Evolutionary conservation across 257 asterid genomes (phyloP).

Genomic region (Fraxinus americana): DNA sequence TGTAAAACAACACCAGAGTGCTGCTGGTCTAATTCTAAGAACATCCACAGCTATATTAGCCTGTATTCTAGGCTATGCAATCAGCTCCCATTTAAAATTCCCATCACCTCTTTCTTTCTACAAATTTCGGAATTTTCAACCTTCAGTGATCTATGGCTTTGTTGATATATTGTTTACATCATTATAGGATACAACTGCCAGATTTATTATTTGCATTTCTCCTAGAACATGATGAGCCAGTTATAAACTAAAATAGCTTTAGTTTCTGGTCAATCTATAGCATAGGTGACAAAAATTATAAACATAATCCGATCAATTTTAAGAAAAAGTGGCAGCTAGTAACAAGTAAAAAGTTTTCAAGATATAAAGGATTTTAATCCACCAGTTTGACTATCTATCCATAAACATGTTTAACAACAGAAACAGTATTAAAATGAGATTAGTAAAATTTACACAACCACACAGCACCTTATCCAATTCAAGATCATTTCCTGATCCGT

Average conservation of each 20-base stretch:
- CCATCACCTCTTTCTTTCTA: background rate
- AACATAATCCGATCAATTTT: background rate
- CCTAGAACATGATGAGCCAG: background rate
- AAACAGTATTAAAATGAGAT: constrained; percentile 15
- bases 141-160: constrained; percentile 8
- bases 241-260: background rate
- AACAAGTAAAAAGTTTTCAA: background rate
- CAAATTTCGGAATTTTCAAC: constrained; percentile 7
- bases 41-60: background rate
- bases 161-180: background rate
- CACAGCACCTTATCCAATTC: constrained; percentile 77
- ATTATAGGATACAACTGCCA: constrained; percentile 12
- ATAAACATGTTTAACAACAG: constrained; percentile 7
- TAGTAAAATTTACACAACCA: constrained; percentile 16
- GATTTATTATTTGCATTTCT: constrained; percentile 2
- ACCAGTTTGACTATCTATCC: constrained; percentile 1
- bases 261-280: background rate
- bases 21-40: background rate
- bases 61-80: constrained; percentile 8
- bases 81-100: constrained; percentile 12
- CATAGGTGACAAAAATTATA: background rate
- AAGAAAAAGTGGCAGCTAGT: background rate
- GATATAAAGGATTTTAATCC: constrained; percentile 8
- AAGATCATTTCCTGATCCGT: constrained; percentile 72
- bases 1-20: background rate